phyloP scores from a whole-genome alignment of 345 rosid genomes.

The Citrus australasica region DNA sequence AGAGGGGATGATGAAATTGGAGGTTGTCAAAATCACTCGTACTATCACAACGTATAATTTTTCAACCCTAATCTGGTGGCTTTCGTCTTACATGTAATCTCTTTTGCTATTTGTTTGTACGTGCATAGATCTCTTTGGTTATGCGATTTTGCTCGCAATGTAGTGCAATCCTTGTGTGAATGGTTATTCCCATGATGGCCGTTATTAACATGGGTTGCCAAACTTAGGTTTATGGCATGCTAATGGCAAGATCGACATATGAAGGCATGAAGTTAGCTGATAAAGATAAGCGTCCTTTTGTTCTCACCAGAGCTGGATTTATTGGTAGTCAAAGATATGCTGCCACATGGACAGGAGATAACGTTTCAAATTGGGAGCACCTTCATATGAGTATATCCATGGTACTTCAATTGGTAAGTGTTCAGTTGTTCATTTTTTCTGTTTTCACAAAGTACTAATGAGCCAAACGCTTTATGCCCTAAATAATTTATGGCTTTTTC shows the following conservation, averaged over 20 bases:
- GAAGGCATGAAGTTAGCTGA: conserved; percentile 83
- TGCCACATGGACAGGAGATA: conserved; percentile 96
- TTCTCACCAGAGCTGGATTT: conserved; percentile 95
- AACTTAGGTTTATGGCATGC: conserved; percentile 76
- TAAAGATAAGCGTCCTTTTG: conserved; percentile 76
- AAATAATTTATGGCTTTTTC: neutral
- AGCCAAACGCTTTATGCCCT: neutral
- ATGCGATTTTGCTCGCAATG: neutral
- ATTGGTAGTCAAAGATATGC: conserved; percentile 85
- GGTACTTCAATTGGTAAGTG: conserved; percentile 93
- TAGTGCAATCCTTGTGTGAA: neutral
- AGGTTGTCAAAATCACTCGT: conserved; percentile 68
- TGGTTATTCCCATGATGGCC: neutral
- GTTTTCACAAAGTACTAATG: conserved; percentile 5
- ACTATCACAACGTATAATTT: conserved; percentile 80
- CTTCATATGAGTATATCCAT: conserved; percentile 83
- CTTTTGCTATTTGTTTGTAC: neutral
- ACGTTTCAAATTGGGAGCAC: conserved; percentile 91
- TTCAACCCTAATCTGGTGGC: conserved; percentile 7
- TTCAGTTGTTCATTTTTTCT: conserved; percentile 2
- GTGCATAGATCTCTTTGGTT: neutral
- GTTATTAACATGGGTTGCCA: conserved; percentile 7
- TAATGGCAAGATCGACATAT: conserved; percentile 90
- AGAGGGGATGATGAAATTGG: conserved; percentile 77
- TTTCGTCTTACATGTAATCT: neutral